phyloP scores from a whole-genome alignment of 441 rosid species.

The Gossypium schwendimanii region DNA sequence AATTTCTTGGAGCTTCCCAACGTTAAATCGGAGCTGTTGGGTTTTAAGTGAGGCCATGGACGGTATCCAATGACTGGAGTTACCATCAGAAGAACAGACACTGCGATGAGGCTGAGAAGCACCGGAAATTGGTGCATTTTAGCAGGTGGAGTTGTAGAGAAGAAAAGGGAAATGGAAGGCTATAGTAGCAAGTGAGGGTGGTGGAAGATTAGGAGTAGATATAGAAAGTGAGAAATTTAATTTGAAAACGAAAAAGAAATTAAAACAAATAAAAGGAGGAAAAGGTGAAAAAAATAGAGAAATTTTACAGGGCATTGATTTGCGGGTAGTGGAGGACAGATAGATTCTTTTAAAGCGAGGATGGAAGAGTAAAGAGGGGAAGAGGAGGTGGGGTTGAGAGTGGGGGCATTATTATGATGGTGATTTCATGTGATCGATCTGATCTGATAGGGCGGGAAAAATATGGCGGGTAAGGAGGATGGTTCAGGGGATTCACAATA shows the following conservation, averaged over 20 bases:
- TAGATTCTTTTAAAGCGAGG: conserved; percentile 26
- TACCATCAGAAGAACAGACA: conserved; percentile 24
- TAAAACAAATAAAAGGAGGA: background rate
- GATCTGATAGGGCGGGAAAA: conserved; percentile 20
- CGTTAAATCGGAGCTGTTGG: conserved; percentile 48
- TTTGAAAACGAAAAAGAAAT: background rate
- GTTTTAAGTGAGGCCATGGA: conserved; percentile 54
- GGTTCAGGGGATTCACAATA: too few relatives aligned
- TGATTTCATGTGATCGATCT: conserved; percentile 9
- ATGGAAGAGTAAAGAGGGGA: background rate
- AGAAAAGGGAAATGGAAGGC: background rate
- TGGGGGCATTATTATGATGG: conserved; percentile 4
- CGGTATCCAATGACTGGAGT: conserved; percentile 47
- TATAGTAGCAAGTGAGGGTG: background rate
- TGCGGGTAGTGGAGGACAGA: conserved; percentile 66
- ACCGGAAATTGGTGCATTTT: conserved; percentile 32
- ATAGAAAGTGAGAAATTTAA: background rate
- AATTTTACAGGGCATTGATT: conserved; percentile 33
- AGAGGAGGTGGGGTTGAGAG: conserved; percentile 15
- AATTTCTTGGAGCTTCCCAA: conserved; percentile 58
- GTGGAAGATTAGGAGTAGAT: background rate
- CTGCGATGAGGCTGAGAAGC: conserved; percentile 26
- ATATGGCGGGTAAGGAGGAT: background rate
- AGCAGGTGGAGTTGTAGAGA: background rate
- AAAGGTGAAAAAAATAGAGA: background rate